A percentile compares a stretch with the other conserved stretches of the same genome.
phyloP scores from a whole-genome alignment of 169 alveolate species.

The Pseudocohnilembus persalinus region DNA sequence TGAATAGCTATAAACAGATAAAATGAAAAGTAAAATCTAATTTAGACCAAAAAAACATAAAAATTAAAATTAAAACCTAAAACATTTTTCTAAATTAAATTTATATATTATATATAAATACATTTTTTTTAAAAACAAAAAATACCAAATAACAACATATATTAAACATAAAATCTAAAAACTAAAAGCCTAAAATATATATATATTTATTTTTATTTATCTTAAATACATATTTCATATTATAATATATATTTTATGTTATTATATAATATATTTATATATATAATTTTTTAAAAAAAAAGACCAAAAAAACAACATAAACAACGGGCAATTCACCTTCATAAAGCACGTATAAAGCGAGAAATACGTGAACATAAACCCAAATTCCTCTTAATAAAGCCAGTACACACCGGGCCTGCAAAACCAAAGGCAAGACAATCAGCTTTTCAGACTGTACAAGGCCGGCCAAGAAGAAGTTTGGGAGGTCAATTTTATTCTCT shows the following conservation, averaged over 20 bases:
- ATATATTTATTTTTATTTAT: no score
- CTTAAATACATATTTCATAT: no score
- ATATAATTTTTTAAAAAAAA: neutral
- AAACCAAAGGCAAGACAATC: constrained; percentile 13
- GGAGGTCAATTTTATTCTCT: constrained; percentile 26
- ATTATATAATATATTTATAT: no score
- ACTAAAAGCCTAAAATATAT: no score
- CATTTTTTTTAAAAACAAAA: no score
- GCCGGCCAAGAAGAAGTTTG: constrained; percentile 32
- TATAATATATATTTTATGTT: no score
- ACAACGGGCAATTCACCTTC: constrained; percentile 28
- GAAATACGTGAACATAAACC: constrained; percentile 20
- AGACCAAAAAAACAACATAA: constrained; percentile 14
- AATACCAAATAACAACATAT: no score
- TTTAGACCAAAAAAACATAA: no score
- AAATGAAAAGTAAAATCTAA: neutral
- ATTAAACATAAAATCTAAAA: no score
- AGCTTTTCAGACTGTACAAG: constrained; percentile 29
- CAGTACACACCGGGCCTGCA: constrained; percentile 11
- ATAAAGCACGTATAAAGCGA: constrained; percentile 1
- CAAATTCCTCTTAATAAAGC: neutral
- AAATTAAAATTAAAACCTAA: no score
- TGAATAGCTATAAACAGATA: constrained; percentile 5
- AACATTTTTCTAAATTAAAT: no score
- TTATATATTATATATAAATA: no score